phyloP scores from a whole-genome alignment of 495 filamentous ascomycete species.

The Aspergillus steynii region DNA sequence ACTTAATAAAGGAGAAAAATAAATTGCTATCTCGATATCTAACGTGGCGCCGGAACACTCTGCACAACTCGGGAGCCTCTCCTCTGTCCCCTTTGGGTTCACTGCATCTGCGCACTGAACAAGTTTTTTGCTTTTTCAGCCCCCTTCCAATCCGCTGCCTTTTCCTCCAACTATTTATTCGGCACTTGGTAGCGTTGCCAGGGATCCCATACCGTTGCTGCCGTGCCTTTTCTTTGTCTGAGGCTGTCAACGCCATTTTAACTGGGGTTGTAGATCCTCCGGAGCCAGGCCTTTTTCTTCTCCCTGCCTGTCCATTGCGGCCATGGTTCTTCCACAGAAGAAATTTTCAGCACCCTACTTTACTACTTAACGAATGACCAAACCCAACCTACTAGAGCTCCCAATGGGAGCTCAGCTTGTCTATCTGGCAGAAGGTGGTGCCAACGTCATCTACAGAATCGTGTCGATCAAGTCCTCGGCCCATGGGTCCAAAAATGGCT shows the following conservation, averaged over 20 bases:
- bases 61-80: neutral
- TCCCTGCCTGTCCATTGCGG: conserved; percentile 7
- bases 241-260: conserved; percentile 5
- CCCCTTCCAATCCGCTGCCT: conserved; percentile 1
- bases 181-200: neutral
- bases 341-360: conserved; percentile 10
- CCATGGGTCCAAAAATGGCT: neutral
- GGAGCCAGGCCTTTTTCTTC: conserved; percentile 2
- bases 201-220: neutral
- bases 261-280: conserved; percentile 11
- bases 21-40: neutral
- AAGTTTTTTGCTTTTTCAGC: conserved; percentile 1
- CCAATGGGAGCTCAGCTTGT: conserved; percentile 42
- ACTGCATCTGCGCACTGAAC: conserved; percentile 8
- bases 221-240: conserved; percentile 1
- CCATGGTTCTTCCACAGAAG: conserved; percentile 23
- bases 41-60: neutral
- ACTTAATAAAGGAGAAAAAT: conserved; percentile 7
- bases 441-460: conserved; percentile 70
- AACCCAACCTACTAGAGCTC: conserved; percentile 40
- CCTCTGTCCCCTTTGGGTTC: conserved; percentile 11
- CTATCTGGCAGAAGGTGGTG: conserved; percentile 67
- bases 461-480: conserved; percentile 20
- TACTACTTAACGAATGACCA: conserved; percentile 37
- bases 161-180: conserved; percentile 10